Evolutionary conservation across 352 stramenopile species (phyloP), one percentile per base, ranked within the genome.

Genomic region (Globisporangium paroecandrum): DNA sequence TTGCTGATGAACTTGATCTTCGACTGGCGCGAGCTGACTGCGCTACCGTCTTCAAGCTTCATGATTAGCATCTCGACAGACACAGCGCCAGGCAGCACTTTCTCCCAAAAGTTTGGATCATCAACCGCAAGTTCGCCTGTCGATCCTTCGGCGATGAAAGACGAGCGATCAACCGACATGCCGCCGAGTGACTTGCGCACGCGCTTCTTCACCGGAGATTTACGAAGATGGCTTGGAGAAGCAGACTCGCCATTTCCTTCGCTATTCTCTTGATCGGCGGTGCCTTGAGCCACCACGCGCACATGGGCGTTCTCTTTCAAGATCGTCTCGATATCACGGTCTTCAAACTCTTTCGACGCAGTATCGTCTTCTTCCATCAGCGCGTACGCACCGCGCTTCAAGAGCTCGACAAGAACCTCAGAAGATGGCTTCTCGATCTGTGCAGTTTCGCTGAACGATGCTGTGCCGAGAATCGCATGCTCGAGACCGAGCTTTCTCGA

Each of bases 401-500:
- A 77, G 36, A 99, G 77, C 69, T 97, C 93, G 54, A 99, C 97
- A 20, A 99, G 84, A 69, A 99, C 93, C 71, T 98, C 86, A 4
- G 89, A 77, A 7, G 84, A 91, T 3, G 88, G 87, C 36, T 95
- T 94, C 6, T 91, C 76, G 58, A 93, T 94, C 70, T 93, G 95
- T 76, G 81, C 77, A 27, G 90, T 81, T 76, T 98, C 88, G 86
- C 94, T 89, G 94, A 98, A 87, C 62, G 90, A 94, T 20, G 85
- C 86, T 3, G 89, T 98, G 29, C 98, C 95, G n/a, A 99, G 81
- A 9, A 99, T 97, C 18, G 97, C 98, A 66, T 99, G 96, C 67
- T 99, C 98, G 5, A 99, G 88, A 10, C 97, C 97, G 64, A 99
- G 97, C 76, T 99, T 99, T 69, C 95, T 79, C 25, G 90, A 98